phyloP scores from a whole-genome alignment of 139 green algal species.

The Picochlorum sp. region DNA sequence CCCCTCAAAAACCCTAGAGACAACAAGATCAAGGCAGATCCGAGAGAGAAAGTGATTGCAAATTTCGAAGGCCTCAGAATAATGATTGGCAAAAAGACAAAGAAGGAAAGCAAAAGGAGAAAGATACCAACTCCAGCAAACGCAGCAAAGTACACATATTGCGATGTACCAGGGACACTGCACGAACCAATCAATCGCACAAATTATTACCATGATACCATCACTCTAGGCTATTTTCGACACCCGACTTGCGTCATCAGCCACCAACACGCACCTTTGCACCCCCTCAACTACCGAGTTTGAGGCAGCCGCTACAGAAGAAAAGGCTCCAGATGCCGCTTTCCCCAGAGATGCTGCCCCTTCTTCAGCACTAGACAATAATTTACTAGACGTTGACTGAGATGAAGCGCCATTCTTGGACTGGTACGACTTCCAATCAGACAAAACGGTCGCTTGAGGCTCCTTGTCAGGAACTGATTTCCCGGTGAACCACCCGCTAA shows the following conservation, averaged over 20 bases:
- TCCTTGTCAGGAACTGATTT: constrained; percentile 14
- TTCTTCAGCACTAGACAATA: constrained; percentile 23
- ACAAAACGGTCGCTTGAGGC: constrained; percentile 19
- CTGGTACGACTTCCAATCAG: constrained; percentile 39
- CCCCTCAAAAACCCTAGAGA: constrained; percentile 69
- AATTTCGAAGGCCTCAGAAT: constrained; percentile 90
- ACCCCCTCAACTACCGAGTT: background rate
- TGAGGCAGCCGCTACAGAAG: background rate
- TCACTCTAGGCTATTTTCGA: too few relatives aligned
- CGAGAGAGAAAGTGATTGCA: constrained; percentile 79
- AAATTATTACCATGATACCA: too few relatives aligned
- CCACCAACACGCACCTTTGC: background rate
- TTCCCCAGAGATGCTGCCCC: background rate
- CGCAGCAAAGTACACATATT: constrained; percentile 46
- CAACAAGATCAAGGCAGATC: constrained; percentile 63
- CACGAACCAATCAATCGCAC: background rate
- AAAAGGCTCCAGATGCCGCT: background rate
- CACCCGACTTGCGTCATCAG: background rate
- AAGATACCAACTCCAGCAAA: constrained; percentile 52
- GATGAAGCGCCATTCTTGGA: background rate
- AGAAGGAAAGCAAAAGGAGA: constrained; percentile 78
- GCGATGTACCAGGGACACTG: constrained; percentile 24
- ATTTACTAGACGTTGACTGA: background rate
- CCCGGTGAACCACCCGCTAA: constrained; percentile 11
- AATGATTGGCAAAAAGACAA: constrained; percentile 81